Evolutionary conservation across 2,329 filamentous ascomycete genomes (phyloP).

Genomic region (Aspergillus novofumigatus): DNA sequence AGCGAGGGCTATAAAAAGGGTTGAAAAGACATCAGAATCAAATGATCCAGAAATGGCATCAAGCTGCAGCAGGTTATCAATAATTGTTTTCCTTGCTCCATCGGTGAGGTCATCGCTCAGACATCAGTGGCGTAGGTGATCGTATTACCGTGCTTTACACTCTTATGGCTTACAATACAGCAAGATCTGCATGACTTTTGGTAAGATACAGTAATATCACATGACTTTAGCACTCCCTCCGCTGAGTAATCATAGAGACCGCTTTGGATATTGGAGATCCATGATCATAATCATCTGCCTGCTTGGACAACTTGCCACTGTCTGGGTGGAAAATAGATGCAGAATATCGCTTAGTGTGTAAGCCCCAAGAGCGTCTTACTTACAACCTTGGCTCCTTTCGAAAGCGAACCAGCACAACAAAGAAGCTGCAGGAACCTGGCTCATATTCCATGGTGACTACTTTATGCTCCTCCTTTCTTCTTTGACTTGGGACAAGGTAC

Average conservation of each 20-base stretch:
- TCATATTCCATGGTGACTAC: not conserved
- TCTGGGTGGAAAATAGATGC: not conserved
- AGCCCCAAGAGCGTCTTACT: not conserved
- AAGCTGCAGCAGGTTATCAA: not conserved
- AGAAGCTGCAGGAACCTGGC: too few species aligned
- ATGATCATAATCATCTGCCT: not conserved
- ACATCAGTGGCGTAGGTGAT: constrained; percentile 6
- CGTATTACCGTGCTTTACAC: not conserved
- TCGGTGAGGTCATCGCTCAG: constrained; percentile 23
- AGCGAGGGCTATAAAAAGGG: not conserved
- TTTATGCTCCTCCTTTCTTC: not conserved
- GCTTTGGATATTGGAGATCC: not conserved
- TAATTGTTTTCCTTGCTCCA: constrained; percentile 7
- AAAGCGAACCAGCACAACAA: too few species aligned
- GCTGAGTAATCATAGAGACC: not conserved
- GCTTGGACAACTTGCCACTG: not conserved
- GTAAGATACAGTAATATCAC: not conserved
- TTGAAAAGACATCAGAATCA: too few species aligned
- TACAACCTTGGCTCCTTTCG: not conserved
- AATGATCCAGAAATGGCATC: not conserved
- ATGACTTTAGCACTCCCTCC: not conserved
- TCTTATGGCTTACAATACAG: not conserved
- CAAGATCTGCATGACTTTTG: not conserved
- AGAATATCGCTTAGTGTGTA: not conserved
- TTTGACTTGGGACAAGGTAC: not conserved